Conservation (phyloP, 2,329 filamentous ascomycete genomes). For the Cladophialophora yegresii region DNA sequence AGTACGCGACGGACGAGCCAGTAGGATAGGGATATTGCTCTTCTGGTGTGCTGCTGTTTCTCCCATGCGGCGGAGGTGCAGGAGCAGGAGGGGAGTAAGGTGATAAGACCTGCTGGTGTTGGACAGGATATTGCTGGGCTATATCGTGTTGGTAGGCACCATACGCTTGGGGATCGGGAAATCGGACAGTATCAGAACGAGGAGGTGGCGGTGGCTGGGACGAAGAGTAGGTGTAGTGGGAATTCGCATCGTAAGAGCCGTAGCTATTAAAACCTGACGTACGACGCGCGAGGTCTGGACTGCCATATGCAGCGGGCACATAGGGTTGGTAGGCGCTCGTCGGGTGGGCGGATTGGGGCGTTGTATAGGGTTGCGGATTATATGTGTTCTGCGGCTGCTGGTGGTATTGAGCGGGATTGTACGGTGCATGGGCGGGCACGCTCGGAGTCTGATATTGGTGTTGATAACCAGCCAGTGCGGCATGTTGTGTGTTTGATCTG, state of each 20-base stretch:
- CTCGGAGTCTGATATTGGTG: conserved; percentile 53
- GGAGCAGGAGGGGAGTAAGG: conserved; percentile 41
- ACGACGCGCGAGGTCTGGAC: conserved; percentile 33
- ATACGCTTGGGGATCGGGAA: conserved; percentile 23
- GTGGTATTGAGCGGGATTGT: conserved; percentile 64
- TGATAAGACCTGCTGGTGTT: conserved; percentile 22
- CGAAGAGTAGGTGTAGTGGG: conserved; percentile 39
- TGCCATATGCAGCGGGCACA: conserved; percentile 54
- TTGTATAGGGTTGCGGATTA: conserved; percentile 67
- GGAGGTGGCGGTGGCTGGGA: conserved; percentile 37
- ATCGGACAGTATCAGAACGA: conserved; percentile 28
- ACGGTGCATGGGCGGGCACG: conserved; percentile 48
- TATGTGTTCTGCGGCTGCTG: conserved; percentile 57
- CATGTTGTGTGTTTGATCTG: conserved; percentile 47
- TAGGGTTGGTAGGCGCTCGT: conserved; percentile 49
- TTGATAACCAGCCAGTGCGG: conserved; percentile 51
- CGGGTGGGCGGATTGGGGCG: conserved; percentile 21
- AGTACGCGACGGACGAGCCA: conserved; percentile 16
- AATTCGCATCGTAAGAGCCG: conserved; percentile 37
- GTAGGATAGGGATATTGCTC: conserved; percentile 26
- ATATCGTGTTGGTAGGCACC: conserved; percentile 28
- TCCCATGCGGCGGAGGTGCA: conserved; percentile 43
- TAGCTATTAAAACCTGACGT: conserved; percentile 33
- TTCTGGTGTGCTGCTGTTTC: conserved; percentile 34
- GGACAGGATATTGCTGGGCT: conserved; percentile 21